phyloP scores from a whole-genome alignment of 257 asterid species.

The Oldenlandia corymbosa region DNA sequence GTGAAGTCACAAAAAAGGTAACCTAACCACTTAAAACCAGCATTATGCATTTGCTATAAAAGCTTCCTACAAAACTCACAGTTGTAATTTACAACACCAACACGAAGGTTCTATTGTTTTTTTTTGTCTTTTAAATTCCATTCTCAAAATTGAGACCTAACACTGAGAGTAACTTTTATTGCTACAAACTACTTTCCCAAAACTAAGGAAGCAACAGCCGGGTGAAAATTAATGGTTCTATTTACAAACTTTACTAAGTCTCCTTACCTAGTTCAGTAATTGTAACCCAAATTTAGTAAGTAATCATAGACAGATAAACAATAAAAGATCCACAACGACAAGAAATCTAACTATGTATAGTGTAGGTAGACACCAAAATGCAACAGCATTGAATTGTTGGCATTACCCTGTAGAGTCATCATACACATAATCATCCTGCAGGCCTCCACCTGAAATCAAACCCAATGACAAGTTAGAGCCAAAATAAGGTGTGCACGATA shows the following conservation, averaged over 20 bases:
- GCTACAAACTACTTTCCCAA: background rate
- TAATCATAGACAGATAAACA: background rate
- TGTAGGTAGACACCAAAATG: background rate
- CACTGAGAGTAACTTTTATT: background rate
- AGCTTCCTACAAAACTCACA: background rate
- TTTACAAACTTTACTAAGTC: background rate
- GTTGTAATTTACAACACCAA: background rate
- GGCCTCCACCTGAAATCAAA: conserved; percentile 53
- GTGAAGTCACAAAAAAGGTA: background rate
- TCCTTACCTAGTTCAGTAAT: background rate
- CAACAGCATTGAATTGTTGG: conserved; percentile 7
- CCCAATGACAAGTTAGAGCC: conserved; percentile 18
- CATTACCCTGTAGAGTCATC: conserved; percentile 89
- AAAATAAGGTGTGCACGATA: no score
- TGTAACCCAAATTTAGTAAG: background rate
- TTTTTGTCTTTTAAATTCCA: no score
- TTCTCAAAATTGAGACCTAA: no score
- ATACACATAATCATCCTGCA: conserved; percentile 59
- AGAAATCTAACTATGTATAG: no score
- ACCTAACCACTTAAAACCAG: background rate
- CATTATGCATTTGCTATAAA: background rate
- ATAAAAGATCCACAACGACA: background rate
- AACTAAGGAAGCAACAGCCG: background rate
- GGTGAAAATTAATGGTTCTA: background rate
- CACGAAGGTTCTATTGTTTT: background rate